Conservation (phyloP, 768 basidiomycete genomes). For the Hericium erinaceus region DNA sequence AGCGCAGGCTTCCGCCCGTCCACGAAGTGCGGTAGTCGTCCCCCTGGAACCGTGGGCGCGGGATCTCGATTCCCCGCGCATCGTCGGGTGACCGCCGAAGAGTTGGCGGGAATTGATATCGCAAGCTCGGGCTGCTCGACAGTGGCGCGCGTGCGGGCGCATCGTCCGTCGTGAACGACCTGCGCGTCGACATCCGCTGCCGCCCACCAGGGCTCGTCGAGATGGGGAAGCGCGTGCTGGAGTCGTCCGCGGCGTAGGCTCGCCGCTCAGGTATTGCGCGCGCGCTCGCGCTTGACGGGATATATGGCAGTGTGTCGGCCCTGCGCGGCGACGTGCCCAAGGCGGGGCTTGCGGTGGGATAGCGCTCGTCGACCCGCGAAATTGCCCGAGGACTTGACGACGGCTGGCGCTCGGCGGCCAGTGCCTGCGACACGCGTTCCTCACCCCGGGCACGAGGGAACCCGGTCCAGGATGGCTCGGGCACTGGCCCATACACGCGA, state of each 20-base stretch:
- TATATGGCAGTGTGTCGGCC: background rate
- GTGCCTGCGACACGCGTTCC: background rate
- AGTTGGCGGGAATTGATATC: background rate
- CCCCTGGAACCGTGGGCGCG: slow-evolving; percentile 4
- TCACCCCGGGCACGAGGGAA: background rate
- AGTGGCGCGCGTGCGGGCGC: background rate
- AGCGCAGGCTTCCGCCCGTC: slow-evolving; percentile 9
- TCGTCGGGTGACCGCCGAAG: slow-evolving; percentile 14
- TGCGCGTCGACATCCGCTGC: background rate
- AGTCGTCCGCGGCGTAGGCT: background rate
- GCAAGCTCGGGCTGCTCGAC: background rate
- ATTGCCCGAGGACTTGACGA: slow-evolving; percentile 10
- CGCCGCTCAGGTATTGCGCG: no score
- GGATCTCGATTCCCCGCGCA: slow-evolving; percentile 10
- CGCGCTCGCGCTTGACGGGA: no score
- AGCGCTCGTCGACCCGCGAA: slow-evolving; percentile 4
- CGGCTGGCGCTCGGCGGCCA: background rate
- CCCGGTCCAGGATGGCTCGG: background rate
- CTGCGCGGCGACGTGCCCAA: slow-evolving; percentile 6
- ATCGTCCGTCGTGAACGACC: background rate
- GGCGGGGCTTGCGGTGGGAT: slow-evolving; percentile 1
- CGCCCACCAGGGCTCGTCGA: slow-evolving; percentile 13
- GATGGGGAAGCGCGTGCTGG: slow-evolving; percentile 9
- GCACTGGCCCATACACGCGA: background rate
- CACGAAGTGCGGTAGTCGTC: slow-evolving; percentile 9